A percentile compares a stretch with the other conserved stretches of the same genome.
phyloP scores from a whole-genome alignment of 495 filamentous ascomycete genomes.

The Daldinia childiae region DNA sequence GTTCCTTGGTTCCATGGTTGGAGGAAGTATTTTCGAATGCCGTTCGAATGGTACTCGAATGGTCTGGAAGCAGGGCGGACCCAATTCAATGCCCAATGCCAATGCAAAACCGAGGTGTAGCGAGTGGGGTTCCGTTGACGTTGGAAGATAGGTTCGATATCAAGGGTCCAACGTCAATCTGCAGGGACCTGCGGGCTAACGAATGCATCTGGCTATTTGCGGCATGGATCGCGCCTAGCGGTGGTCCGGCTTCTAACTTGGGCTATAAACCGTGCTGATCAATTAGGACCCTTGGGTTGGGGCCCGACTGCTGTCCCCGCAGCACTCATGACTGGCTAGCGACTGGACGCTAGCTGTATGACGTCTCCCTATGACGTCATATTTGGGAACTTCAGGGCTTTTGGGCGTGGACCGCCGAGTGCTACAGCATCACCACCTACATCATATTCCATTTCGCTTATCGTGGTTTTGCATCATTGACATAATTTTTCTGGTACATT shows the following conservation, averaged over 20 bases:
- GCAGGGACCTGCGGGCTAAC: constrained; percentile 46
- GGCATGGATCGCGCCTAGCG: constrained; percentile 33
- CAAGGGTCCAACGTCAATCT: constrained; percentile 50
- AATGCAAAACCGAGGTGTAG: constrained; percentile 28
- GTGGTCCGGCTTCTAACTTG: constrained; percentile 20
- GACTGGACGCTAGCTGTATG: constrained; percentile 11
- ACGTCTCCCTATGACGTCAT: constrained; percentile 42
- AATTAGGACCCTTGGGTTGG: constrained; percentile 34
- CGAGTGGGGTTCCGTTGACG: constrained; percentile 33
- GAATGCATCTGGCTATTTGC: constrained; percentile 38
- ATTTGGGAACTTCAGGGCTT: constrained; percentile 4
- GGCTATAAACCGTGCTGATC: constrained; percentile 26
- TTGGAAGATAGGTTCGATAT: constrained; percentile 35
- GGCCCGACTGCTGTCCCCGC: constrained; percentile 12
- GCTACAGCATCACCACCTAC: constrained; percentile 46
- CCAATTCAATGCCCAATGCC: constrained; percentile 20
- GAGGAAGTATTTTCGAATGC: constrained; percentile 1
- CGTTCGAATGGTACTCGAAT: constrained; percentile 19
- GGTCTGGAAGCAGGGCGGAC: constrained; percentile 29
- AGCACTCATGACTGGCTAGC: constrained; percentile 28
- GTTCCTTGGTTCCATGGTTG: constrained; percentile 9
- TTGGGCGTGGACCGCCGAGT: constrained; percentile 25
- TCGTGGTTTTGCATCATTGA: constrained; percentile 40
- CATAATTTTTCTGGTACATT: constrained; percentile 37
- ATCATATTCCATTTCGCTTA: constrained; percentile 43